Evolutionary conservation across 495 filamentous ascomycete genomes (phyloP).

Genomic region (Rostrohypoxylon terebratum): DNA sequence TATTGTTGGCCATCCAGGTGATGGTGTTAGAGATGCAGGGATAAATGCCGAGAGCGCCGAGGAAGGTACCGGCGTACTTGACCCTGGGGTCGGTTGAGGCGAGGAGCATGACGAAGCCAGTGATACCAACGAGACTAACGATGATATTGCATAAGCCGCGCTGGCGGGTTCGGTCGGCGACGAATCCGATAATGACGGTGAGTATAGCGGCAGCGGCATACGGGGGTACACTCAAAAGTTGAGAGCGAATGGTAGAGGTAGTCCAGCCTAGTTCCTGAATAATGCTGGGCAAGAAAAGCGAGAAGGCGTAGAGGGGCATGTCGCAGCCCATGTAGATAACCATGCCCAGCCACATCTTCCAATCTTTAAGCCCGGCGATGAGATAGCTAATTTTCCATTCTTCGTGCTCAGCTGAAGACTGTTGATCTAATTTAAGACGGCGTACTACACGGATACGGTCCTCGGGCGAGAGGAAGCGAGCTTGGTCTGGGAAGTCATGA

Average conservation of each 20-base stretch:
- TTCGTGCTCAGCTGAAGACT: conserved; percentile 82
- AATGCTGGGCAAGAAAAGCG: conserved; percentile 89
- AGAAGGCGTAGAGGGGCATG: conserved; percentile 88
- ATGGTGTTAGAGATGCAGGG: conserved; percentile 93
- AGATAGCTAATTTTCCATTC: conserved; percentile 81
- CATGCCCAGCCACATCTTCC: conserved; percentile 86
- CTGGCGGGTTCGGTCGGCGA: conserved; percentile 81
- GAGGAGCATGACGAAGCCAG: conserved; percentile 84
- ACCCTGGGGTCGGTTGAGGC: conserved; percentile 68
- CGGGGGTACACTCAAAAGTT: conserved; percentile 88
- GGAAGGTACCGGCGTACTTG: conserved; percentile 85
- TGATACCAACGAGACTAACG: conserved; percentile 75
- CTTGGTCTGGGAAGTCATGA: conserved; percentile 87
- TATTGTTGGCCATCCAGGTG: conserved; percentile 89
- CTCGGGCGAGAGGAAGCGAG: conserved; percentile 75
- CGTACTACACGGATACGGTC: conserved; percentile 81
- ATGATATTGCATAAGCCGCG: conserved; percentile 86
- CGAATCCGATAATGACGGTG: conserved; percentile 79
- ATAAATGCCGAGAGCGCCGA: conserved; percentile 91
- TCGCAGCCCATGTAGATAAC: conserved; percentile 81
- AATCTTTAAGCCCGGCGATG: conserved; percentile 81
- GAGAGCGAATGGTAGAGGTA: conserved; percentile 67
- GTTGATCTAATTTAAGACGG: conserved; percentile 79
- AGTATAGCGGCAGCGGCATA: conserved; percentile 85
- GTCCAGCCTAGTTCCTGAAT: conserved; percentile 78